phyloP scores from a whole-genome alignment of 2,329 filamentous ascomycete species.

The Ascosphaera apis region DNA sequence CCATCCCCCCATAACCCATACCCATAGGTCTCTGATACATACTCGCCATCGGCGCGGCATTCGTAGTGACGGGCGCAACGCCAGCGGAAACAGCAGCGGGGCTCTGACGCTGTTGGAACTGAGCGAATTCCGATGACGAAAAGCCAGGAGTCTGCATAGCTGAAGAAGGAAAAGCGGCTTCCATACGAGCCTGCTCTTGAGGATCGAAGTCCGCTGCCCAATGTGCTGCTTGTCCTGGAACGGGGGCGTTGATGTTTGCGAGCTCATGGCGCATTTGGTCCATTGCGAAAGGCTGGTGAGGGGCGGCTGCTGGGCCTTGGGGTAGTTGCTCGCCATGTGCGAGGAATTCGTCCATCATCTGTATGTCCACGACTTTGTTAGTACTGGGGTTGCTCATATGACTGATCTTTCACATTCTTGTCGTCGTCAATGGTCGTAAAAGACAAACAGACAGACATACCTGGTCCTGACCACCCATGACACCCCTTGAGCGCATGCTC shows the following conservation, averaged over 20 bases:
- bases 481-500: slow-evolving; percentile 51
- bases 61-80: slow-evolving; percentile 33
- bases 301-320: slow-evolving; percentile 27
- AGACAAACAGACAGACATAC: no score
- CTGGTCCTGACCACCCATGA: slow-evolving; percentile 51
- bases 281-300: slow-evolving; percentile 41
- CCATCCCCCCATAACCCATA: slow-evolving; percentile 22
- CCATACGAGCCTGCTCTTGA: slow-evolving; percentile 43
- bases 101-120: slow-evolving; percentile 54
- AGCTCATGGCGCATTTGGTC: slow-evolving; percentile 42
- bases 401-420: no score
- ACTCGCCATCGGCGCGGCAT: slow-evolving; percentile 25
- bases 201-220: slow-evolving; percentile 44
- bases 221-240: no score
- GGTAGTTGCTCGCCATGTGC: slow-evolving; percentile 47
- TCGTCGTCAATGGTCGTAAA: no score
- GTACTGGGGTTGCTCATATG: no score
- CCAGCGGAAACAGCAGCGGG: slow-evolving; percentile 32
- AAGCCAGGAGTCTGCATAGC: slow-evolving; percentile 35
- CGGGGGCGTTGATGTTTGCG: slow-evolving; percentile 26
- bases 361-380: no score
- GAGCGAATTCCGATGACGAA: slow-evolving; percentile 63
- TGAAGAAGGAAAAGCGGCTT: slow-evolving; percentile 35
- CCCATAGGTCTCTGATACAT: slow-evolving; percentile 15
- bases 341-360: slow-evolving; percentile 90